phyloP scores from a whole-genome alignment of 2,329 filamentous ascomycete species.

The Aspergillus aculeatus region DNA sequence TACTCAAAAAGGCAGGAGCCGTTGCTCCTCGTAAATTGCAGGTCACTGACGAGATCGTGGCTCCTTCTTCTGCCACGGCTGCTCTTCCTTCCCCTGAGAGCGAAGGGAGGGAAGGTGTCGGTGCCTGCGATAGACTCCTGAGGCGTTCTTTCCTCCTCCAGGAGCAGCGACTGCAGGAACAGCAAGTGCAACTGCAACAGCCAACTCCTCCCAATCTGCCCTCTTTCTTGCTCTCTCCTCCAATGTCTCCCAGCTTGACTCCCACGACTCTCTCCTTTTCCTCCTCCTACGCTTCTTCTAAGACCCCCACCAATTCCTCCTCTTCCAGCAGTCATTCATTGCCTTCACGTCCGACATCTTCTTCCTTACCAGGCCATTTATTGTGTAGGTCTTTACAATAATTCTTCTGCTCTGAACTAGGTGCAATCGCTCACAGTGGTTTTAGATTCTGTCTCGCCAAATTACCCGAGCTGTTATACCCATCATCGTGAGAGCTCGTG shows the following conservation, averaged over 20 bases:
- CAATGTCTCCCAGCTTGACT: not conserved
- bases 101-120: too few species aligned
- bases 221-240: not conserved
- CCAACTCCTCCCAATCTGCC: not conserved
- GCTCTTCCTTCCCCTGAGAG: not conserved
- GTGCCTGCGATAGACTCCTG: too few species aligned
- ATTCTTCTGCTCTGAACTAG: not conserved
- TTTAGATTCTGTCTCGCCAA: not conserved
- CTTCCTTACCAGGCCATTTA: constrained; percentile 4
- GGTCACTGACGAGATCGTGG: not conserved
- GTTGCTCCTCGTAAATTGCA: too few species aligned
- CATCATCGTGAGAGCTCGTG: not conserved
- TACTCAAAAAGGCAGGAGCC: not conserved
- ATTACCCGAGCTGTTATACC: not conserved
- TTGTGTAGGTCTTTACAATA: not conserved
- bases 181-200: not conserved
- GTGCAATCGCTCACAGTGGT: not conserved
- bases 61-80: not conserved
- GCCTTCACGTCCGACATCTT: not conserved
- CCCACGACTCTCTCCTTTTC: not conserved
- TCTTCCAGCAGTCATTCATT: constrained; percentile 1
- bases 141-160: too few species aligned
- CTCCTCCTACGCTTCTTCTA: not conserved
- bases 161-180: too few species aligned
- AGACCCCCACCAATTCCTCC: not conserved